These are phyloP conservation scores for Eutrema salsugineum DNA, from an alignment of 441 rosid species.

Conservation along the genomic window DNA sequence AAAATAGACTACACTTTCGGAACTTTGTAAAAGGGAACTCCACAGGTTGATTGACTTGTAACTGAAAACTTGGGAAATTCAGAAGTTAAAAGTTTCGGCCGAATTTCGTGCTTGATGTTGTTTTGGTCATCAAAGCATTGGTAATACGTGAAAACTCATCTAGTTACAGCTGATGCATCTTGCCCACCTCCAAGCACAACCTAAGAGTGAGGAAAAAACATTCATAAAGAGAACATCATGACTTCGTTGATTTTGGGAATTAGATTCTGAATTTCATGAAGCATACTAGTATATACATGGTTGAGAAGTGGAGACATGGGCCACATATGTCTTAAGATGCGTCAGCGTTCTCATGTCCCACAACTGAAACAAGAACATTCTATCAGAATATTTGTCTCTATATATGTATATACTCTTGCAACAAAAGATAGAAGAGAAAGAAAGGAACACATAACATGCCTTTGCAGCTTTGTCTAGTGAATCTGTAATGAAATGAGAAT, in stretches of 20 bases:
- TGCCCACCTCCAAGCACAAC: constrained; percentile 98
- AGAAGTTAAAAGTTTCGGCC: too few relatives aligned
- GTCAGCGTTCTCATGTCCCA: constrained; percentile 73
- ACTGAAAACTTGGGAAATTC: too few relatives aligned
- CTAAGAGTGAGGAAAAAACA: constrained; percentile 29
- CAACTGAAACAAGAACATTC: constrained; percentile 40
- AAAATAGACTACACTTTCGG: not conserved
- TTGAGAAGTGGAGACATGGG: constrained; percentile 93
- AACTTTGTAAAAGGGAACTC: too few relatives aligned
- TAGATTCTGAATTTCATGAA: not conserved
- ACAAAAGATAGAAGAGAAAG: not conserved
- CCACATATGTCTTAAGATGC: constrained; percentile 34
- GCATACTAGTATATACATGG: constrained; percentile 48
- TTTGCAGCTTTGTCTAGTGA: constrained; percentile 92
- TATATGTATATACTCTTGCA: not conserved
- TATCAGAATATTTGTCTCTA: constrained; percentile 9
- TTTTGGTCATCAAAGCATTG: not conserved
- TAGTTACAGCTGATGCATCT: constrained; percentile 86
- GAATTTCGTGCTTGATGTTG: too few relatives aligned
- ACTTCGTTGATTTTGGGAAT: not conserved
- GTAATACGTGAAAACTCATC: not conserved
- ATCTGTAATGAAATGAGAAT: constrained; percentile 80
- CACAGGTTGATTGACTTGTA: too few relatives aligned
- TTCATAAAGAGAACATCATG: not conserved
- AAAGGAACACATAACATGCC: constrained; percentile 35